These are phyloP conservation scores for Phlebiopsis flavidoalba DNA, from an alignment of 768 basidiomycete species.

Conservation along the genomic window DNA sequence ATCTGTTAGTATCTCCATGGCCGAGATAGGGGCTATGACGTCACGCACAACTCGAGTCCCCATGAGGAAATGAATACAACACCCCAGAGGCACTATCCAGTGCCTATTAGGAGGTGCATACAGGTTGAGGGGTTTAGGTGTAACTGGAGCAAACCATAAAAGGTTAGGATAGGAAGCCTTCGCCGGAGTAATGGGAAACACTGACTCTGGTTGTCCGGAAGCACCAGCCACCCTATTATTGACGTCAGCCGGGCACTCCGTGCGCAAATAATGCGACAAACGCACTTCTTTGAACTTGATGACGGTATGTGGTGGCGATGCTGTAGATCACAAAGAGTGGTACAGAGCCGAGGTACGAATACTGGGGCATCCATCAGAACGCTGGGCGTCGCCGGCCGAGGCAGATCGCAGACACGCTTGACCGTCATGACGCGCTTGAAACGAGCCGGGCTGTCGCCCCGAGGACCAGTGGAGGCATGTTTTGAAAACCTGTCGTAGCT, in stretches of 20 bases:
- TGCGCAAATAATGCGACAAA: constrained; percentile 8
- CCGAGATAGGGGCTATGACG: background rate
- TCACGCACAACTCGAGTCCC: constrained; percentile 69
- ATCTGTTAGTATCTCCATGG: background rate
- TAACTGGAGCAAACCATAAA: constrained; percentile 23
- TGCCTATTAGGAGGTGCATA: constrained; percentile 42
- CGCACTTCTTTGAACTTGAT: constrained; percentile 68
- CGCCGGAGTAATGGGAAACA: constrained; percentile 19
- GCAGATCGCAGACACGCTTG: constrained; percentile 23
- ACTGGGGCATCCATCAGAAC: constrained; percentile 32
- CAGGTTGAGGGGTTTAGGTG: constrained; percentile 48
- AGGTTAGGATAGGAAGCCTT: background rate
- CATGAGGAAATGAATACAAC: constrained; percentile 69
- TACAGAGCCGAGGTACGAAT: constrained; percentile 73
- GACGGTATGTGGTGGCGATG: constrained; percentile 50
- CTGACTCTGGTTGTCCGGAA: constrained; percentile 27
- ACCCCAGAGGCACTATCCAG: constrained; percentile 66
- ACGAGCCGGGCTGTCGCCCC: constrained; percentile 76
- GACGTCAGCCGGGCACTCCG: constrained; percentile 3
- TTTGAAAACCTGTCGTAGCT: constrained; percentile 71
- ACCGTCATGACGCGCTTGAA: constrained; percentile 91
- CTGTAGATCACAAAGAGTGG: constrained; percentile 63
- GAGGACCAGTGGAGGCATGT: constrained; percentile 71
- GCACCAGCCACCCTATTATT: background rate
- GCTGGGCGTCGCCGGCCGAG: background rate